Conservation (phyloP, 179 eudicot species). For the Kewa caespitosa region DNA sequence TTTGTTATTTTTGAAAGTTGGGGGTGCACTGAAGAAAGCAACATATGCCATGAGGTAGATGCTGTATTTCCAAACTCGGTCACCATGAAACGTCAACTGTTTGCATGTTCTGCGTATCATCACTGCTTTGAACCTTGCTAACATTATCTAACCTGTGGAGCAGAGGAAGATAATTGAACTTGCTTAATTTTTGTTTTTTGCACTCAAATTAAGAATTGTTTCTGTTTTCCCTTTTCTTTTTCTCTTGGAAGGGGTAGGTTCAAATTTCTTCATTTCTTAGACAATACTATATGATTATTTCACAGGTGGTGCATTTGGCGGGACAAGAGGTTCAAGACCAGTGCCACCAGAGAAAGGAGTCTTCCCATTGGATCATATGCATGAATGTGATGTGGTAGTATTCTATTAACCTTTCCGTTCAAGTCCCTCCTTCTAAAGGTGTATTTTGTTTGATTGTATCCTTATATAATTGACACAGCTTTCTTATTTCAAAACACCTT, state of each 20-base stretch:
- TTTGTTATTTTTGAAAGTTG: no score
- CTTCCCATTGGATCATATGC: constrained; percentile 91
- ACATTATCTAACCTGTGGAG: not conserved
- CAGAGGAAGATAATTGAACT: no score
- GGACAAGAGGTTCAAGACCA: constrained; percentile 78
- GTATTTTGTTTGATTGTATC: no score
- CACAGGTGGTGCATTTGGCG: constrained; percentile 91
- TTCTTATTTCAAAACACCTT: not conserved
- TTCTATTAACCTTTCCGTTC: constrained; percentile 6
- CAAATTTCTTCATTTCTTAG: not conserved
- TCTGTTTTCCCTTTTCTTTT: no score
- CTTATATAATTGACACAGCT: not conserved
- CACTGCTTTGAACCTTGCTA: not conserved
- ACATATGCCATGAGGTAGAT: no score
- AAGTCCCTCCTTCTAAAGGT: not conserved
- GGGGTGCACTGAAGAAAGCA: not conserved
- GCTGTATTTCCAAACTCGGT: no score
- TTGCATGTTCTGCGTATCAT: not conserved
- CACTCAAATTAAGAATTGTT: no score
- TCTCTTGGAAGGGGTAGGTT: not conserved
- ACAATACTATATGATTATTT: constrained; percentile 5
- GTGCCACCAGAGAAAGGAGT: constrained; percentile 97
- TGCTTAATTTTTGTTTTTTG: no score
- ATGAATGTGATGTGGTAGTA: constrained; percentile 82
- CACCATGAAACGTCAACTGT: no score